These are phyloP conservation scores for Ophiostoma pallidulum DNA, from an alignment of 2,329 filamentous ascomycete species.

Conservation along the genomic window DNA sequence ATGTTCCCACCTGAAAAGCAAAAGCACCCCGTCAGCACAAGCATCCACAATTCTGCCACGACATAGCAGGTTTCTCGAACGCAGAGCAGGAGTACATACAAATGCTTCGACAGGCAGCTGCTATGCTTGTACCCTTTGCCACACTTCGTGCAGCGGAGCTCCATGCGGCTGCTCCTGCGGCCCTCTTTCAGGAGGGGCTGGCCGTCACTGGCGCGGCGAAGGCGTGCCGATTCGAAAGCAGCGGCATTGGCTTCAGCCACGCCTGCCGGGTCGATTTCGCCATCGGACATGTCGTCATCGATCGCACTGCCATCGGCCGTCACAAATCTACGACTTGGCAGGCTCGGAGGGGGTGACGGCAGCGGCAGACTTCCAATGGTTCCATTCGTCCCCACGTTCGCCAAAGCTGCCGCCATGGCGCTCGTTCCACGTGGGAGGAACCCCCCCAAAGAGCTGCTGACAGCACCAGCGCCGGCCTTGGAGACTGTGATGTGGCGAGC, in stretches of 20 bases:
- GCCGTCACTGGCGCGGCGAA: slow-evolving; percentile 70
- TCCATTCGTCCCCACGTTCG: slow-evolving; percentile 6
- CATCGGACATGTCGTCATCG: slow-evolving; percentile 55
- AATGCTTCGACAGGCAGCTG: slow-evolving; percentile 99
- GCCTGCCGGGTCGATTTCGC: slow-evolving; percentile 23
- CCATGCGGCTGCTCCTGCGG: slow-evolving; percentile 67
- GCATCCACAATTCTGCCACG: background rate
- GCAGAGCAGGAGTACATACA: slow-evolving; percentile 62
- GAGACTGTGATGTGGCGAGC: slow-evolving; percentile 60
- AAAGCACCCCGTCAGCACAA: slow-evolving; percentile 32
- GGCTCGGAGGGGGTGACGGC: slow-evolving; percentile 57
- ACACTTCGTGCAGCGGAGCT: slow-evolving; percentile 94
- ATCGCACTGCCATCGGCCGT: slow-evolving; percentile 49
- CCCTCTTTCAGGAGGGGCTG: slow-evolving; percentile 73
- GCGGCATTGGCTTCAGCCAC: background rate
- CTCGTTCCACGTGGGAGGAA: slow-evolving; percentile 1
- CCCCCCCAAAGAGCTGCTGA: slow-evolving; percentile 7
- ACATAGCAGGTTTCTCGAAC: slow-evolving; percentile 34
- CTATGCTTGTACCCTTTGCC: slow-evolving; percentile 99
- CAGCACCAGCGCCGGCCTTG: slow-evolving; percentile 47
- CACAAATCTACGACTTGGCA: slow-evolving; percentile 49
- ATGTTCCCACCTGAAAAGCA: slow-evolving; percentile 87
- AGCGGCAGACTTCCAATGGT: slow-evolving; percentile 47
- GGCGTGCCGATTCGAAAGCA: slow-evolving; percentile 39
- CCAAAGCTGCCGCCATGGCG: slow-evolving; percentile 15